A percentile compares a stretch with the other conserved stretches of the same genome.
Conservation (phyloP, 2,329 filamentous ascomycete species). For the Onygenales sp. region DNA sequence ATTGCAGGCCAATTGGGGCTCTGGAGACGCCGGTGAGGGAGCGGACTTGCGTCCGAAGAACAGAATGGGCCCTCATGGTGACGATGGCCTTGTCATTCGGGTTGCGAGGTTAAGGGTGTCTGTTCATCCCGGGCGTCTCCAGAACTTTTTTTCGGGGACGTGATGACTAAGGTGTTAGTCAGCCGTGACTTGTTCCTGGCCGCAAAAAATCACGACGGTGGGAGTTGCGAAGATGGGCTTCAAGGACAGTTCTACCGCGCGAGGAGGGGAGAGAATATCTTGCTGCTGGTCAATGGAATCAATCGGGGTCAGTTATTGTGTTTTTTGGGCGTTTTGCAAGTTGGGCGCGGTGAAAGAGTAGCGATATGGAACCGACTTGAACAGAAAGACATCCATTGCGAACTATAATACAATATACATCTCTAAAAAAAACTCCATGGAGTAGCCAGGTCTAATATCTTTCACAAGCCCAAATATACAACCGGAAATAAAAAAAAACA, state of each 20-base stretch:
- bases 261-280: too few relatives aligned
- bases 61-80: constrained; percentile 32
- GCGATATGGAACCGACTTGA: background rate
- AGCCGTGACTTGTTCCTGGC: background rate
- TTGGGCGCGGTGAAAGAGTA: background rate
- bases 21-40: constrained; percentile 28
- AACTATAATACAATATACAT: constrained; percentile 1
- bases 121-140: background rate
- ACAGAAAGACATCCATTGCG: background rate
- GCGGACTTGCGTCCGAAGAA: constrained; percentile 31
- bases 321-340: too few relatives aligned
- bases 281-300: too few relatives aligned
- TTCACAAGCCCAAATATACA: background rate
- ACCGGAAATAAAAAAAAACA: background rate
- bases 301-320: too few relatives aligned
- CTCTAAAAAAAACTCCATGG: background rate
- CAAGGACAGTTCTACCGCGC: background rate
- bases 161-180: background rate
- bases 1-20: constrained; percentile 24
- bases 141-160: constrained; percentile 4
- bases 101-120: background rate
- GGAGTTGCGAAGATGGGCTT: background rate
- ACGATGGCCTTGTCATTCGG: background rate
- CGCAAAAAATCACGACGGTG: background rate
- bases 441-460: background rate